These are phyloP conservation scores for Ceratocystis destructans DNA, from an alignment of 2,329 filamentous ascomycete genomes.

Conservation along the genomic window DNA sequence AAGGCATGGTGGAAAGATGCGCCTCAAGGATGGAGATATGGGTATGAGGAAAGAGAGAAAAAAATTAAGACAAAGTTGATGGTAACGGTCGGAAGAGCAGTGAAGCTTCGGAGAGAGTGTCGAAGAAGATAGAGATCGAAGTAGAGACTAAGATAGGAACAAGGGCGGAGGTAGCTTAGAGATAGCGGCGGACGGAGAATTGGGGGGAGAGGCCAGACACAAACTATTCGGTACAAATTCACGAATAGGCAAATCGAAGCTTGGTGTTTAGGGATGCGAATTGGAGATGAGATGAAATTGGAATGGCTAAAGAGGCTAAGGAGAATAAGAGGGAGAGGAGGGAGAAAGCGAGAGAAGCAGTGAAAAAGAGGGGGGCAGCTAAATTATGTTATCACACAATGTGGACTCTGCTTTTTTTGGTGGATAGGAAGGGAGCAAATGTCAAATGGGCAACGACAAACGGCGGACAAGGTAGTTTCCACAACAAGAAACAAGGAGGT, in stretches of 20 bases:
- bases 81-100: background rate
- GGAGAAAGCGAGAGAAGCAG: conserved; percentile 4
- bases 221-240: background rate
- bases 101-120: background rate
- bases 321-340: background rate
- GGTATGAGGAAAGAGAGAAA: background rate
- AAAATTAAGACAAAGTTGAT: background rate
- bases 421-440: background rate
- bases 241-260: background rate
- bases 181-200: background rate
- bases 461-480: conserved; percentile 2
- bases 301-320: background rate
- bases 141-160: background rate
- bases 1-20: conserved; percentile 25
- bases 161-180: background rate
- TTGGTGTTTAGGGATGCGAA: background rate
- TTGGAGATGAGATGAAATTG: background rate
- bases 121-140: background rate
- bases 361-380: conserved; percentile 1
- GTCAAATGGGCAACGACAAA: conserved; percentile 1
- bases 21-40: conserved; percentile 1
- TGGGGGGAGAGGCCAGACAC: background rate
- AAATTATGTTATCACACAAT: conserved; percentile 1
- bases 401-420: background rate
- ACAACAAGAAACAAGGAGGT: conserved; percentile 4